These are phyloP conservation scores for Mycena venus DNA, from an alignment of 768 basidiomycete species.

Conservation along the genomic window DNA sequence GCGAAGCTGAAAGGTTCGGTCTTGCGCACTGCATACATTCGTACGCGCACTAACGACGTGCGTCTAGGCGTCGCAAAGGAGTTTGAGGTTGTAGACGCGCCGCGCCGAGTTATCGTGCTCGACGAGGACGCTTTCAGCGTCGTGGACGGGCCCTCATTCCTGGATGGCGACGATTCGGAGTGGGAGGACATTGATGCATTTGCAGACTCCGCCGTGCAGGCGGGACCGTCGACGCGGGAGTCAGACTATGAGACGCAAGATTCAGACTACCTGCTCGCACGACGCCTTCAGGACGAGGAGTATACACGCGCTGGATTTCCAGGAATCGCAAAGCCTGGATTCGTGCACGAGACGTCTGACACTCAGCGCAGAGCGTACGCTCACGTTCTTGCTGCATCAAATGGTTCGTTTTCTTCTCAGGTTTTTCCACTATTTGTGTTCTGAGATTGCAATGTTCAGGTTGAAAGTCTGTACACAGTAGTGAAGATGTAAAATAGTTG, in stretches of 20 bases:
- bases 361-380: not conserved
- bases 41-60: not conserved
- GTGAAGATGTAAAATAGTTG: not conserved
- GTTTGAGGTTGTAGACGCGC: slow-evolving; percentile 5
- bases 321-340: not conserved
- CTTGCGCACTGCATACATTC: too few relatives aligned
- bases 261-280: slow-evolving; percentile 1
- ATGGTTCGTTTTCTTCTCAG: not conserved
- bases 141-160: not conserved
- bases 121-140: slow-evolving; percentile 4
- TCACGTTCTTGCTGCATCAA: not conserved
- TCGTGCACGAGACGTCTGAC: not conserved
- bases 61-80: not conserved
- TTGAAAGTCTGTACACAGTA: not conserved
- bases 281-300: slow-evolving; percentile 12
- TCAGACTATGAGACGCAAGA: not conserved
- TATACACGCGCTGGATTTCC: not conserved
- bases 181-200: slow-evolving; percentile 3
- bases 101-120: slow-evolving; percentile 8
- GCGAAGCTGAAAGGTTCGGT: slow-evolving; percentile 13
- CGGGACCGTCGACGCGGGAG: not conserved
- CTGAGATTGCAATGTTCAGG: not conserved
- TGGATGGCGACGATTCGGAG: slow-evolving; percentile 1
- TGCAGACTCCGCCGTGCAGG: not conserved
- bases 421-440: not conserved